Evolutionary conservation across 352 stramenopile species (phyloP).

Genomic region (Aphanomyces invadans): DNA sequence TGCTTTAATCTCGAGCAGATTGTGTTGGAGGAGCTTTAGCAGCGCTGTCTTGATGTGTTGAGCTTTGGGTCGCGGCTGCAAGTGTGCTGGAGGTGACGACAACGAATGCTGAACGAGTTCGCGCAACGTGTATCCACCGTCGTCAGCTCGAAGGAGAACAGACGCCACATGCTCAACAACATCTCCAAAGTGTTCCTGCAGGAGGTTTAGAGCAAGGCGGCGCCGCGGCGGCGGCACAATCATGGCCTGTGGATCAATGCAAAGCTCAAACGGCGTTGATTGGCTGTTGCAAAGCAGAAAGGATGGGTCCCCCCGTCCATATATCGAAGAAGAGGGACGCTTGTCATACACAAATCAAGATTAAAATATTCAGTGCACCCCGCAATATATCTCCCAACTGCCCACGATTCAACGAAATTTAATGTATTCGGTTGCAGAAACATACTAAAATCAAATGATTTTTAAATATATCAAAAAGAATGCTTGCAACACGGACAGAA

Average conservation of each 20-base stretch:
- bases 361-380: too few relatives aligned
- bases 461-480: not conserved
- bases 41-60: constrained; percentile 68
- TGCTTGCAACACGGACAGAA: not conserved
- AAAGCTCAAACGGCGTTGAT: not conserved
- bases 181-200: constrained; percentile 76
- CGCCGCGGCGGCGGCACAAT: constrained; percentile 71
- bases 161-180: constrained; percentile 51
- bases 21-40: constrained; percentile 84
- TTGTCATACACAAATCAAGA: too few relatives aligned
- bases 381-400: too few relatives aligned
- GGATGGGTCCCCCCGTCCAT: not conserved
- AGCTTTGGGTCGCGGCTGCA: constrained; percentile 35
- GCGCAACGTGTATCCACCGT: constrained; percentile 50
- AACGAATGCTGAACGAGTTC: constrained; percentile 59
- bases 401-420: too few relatives aligned
- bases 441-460: constrained; percentile 8
- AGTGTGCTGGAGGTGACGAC: constrained; percentile 30
- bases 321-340: not conserved
- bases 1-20: constrained; percentile 58
- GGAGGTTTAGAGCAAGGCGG: constrained; percentile 55
- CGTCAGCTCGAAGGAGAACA: constrained; percentile 54
- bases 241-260: constrained; percentile 19
- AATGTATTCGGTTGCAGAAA: too few relatives aligned
- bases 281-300: not conserved